Evolutionary conservation across 1,284 basidiomycete species (phyloP).

Genomic region (Moniliella sp.): DNA sequence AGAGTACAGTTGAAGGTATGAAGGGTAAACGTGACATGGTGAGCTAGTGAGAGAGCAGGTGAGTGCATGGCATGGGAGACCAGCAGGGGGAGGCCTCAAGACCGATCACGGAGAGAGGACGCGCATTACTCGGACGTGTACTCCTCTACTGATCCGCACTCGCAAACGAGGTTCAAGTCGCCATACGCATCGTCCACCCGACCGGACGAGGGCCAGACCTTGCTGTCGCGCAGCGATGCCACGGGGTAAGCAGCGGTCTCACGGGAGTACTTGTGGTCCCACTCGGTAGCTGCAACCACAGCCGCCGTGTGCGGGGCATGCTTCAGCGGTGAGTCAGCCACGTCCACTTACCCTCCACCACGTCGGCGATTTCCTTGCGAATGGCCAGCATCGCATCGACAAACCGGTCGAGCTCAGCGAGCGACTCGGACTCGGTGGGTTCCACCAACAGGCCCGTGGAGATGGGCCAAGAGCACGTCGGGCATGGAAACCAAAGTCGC

Average conservation of each 20-base stretch:
- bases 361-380: constrained; percentile 67
- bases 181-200: constrained; percentile 26
- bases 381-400: constrained; percentile 93
- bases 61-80: too few species aligned
- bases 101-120: too few species aligned
- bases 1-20: too few species aligned
- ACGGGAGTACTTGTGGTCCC: constrained; percentile 43
- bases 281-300: constrained; percentile 50
- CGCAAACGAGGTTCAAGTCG: constrained; percentile 17
- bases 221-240: constrained; percentile 10
- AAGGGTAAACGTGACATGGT: too few species aligned
- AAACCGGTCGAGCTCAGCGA: constrained; percentile 43
- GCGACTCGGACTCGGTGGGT: constrained; percentile 27
- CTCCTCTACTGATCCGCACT: constrained; percentile 17
- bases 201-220: constrained; percentile 28
- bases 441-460: constrained; percentile 28
- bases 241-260: constrained; percentile 24
- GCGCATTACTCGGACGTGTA: constrained; percentile 5
- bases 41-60: too few species aligned
- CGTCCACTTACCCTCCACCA: constrained; percentile 55
- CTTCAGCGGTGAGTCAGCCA: constrained; percentile 51
- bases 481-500: constrained; percentile 38
- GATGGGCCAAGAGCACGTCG: constrained; percentile 31
- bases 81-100: too few species aligned
- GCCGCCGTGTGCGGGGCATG: constrained; percentile 78